Conservation (phyloP, 108 stramenopile species). For the Poteriospumella lacustris region DNA sequence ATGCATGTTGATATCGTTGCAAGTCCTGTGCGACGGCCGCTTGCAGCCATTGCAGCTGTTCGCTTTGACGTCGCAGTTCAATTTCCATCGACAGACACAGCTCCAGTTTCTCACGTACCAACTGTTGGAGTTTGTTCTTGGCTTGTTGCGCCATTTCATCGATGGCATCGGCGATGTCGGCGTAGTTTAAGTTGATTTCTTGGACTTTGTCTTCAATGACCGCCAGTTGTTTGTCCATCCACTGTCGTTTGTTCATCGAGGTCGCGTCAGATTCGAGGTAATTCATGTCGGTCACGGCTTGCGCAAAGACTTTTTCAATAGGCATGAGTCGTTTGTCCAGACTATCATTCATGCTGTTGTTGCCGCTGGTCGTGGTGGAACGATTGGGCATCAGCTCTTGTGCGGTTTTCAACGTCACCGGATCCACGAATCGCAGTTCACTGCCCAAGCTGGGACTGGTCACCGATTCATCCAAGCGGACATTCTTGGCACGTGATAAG, state of each 20-base stretch:
- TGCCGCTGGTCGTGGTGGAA: too few species aligned
- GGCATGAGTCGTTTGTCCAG: neutral
- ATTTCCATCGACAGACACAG: neutral
- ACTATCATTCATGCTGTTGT: too few species aligned
- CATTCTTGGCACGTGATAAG: neutral
- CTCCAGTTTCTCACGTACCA: neutral
- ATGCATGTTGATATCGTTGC: neutral
- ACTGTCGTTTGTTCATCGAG: neutral
- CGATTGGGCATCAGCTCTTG: neutral
- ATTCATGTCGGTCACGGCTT: neutral
- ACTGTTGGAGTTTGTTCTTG: neutral
- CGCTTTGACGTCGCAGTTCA: conserved; percentile 10
- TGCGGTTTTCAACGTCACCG: neutral
- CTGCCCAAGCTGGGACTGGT: too few species aligned
- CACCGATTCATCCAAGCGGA: too few species aligned
- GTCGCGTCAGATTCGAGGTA: neutral
- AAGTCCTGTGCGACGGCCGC: neutral
- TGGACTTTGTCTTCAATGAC: neutral
- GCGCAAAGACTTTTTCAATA: neutral
- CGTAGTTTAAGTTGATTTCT: conserved; percentile 4
- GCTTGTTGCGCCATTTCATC: neutral
- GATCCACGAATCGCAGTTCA: neutral
- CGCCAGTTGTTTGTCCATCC: neutral
- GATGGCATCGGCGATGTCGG: neutral
- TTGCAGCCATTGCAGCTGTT: neutral